Conservation (phyloP, 768 basidiomycete species). For the Megacollybia marginata region DNA sequence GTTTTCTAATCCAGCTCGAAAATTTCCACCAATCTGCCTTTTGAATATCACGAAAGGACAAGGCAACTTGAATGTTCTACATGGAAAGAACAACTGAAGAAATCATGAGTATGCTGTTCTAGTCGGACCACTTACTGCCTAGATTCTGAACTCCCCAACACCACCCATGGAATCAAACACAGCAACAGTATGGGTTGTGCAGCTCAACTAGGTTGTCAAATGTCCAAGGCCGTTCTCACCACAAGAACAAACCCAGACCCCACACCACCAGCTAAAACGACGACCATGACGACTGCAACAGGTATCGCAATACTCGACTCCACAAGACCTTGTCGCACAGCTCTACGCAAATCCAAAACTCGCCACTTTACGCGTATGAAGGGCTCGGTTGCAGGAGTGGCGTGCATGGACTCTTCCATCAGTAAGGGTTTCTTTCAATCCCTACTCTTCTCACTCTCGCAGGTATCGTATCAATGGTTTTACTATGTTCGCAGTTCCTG, state of each 20-base stretch:
- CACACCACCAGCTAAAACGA: neutral
- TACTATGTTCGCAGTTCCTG: slow-evolving; percentile 83
- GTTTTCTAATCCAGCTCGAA: slow-evolving; percentile 75
- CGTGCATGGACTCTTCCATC: slow-evolving; percentile 60
- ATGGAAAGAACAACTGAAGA: slow-evolving; percentile 68
- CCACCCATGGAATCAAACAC: slow-evolving; percentile 3
- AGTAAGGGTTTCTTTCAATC: slow-evolving; percentile 26
- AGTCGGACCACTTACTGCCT: slow-evolving; percentile 3
- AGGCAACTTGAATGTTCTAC: slow-evolving; percentile 75
- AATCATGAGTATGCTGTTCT: slow-evolving; percentile 60
- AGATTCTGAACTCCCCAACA: slow-evolving; percentile 29
- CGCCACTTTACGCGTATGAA: slow-evolving; percentile 50
- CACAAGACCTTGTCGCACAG: slow-evolving; percentile 30
- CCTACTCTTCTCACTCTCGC: slow-evolving; percentile 1
- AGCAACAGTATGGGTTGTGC: slow-evolving; percentile 19
- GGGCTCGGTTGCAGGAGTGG: slow-evolving; percentile 78
- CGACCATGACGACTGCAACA: too few relatives aligned
- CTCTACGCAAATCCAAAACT: slow-evolving; percentile 35
- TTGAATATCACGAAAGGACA: slow-evolving; percentile 59
- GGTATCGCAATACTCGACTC: too few relatives aligned
- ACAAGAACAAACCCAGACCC: slow-evolving; percentile 2
- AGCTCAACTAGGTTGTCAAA: slow-evolving; percentile 28
- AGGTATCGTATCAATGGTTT: slow-evolving; percentile 94
- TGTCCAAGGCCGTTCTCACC: slow-evolving; percentile 35
- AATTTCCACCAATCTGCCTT: slow-evolving; percentile 70